These are phyloP conservation scores for Heritiera littoralis DNA, from an alignment of 345 rosid genomes.

Conservation along the genomic window DNA sequence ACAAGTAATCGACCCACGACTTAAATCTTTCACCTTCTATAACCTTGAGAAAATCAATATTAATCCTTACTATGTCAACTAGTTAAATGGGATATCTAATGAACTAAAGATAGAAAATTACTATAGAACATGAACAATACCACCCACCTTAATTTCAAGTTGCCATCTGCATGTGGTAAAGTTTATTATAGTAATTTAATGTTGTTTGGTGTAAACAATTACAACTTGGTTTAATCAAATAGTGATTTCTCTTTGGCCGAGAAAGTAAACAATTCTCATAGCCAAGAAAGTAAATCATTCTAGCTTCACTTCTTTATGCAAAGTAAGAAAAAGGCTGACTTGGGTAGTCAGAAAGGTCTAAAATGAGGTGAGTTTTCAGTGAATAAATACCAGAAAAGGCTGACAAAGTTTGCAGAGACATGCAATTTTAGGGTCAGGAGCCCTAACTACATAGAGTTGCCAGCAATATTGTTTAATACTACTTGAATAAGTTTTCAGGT, in stretches of 20 bases:
- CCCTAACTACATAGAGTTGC: background rate
- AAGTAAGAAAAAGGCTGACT: background rate
- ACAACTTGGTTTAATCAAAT: background rate
- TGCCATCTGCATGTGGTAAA: background rate
- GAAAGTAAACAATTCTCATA: background rate
- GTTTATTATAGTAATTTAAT: background rate
- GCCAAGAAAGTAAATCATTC: slow-evolving; percentile 2
- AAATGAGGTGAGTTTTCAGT: background rate
- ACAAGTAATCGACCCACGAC: background rate
- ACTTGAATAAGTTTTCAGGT: no score
- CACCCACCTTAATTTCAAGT: background rate
- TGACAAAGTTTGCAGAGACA: slow-evolving; percentile 11
- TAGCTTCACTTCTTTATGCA: background rate
- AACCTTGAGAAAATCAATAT: background rate
- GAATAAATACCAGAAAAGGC: background rate
- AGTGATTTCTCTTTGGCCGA: slow-evolving; percentile 6
- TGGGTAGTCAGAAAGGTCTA: background rate
- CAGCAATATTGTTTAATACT: background rate
- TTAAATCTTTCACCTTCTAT: background rate
- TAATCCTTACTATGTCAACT: background rate
- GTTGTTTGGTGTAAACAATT: background rate
- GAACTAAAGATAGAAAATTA: background rate
- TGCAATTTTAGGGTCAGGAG: background rate
- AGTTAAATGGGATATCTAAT: background rate
- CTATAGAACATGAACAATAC: background rate